Base-by-base conservation (phyloP, 1,284 basidiomycete genomes). In the Grifola frondosa region DNA sequence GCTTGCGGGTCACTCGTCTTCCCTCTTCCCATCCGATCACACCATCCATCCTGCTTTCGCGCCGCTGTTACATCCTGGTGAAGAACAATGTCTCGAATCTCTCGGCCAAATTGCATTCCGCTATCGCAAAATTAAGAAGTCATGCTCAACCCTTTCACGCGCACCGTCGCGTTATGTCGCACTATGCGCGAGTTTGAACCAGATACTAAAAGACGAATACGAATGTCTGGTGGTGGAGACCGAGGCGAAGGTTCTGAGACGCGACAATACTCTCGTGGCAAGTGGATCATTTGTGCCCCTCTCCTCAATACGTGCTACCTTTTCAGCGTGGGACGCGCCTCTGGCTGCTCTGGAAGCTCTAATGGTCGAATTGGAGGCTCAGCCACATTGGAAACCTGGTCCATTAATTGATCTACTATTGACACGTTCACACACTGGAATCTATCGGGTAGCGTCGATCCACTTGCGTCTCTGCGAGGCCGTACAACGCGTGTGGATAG, bases 291-390 rank as follows among this genome's bases (percentile, higher is more conserved):
- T 88, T 59, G 90, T 94, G 3, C 90, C 91, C 1, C 69, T 94
- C 22, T 88, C 91, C 0, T 82, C 84, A 6, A 67, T 94, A 39
- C 79, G 87, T 35, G 88, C 91, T 3, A 79, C 78, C 6, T 93
- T 94, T 61, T 77, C 87, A 16, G 78, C 78, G 59, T 94, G 91
- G 91, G 86, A 91, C 54, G 83, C 85, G 8, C 90, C 89, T 13
- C 70, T 94, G 36, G 75, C 78, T 15, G 78, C 86, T 3, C 73
- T 94, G 15, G 72, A 76, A 30, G 66, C 75, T 6, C 67, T 94
- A 24, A 67, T 88, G 37, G 70, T 79, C 10, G 74, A 80, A 30
- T 63, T 93, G 20, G 74, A 83, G 49, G 64, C 71, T 1, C 63
- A 76, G 44, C 60, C 70, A 22, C 62, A 73, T 15, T 87, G 82